Evolutionary conservation across 768 basidiomycete species (phyloP).

Genomic region (Fistulinella prunicolor): DNA sequence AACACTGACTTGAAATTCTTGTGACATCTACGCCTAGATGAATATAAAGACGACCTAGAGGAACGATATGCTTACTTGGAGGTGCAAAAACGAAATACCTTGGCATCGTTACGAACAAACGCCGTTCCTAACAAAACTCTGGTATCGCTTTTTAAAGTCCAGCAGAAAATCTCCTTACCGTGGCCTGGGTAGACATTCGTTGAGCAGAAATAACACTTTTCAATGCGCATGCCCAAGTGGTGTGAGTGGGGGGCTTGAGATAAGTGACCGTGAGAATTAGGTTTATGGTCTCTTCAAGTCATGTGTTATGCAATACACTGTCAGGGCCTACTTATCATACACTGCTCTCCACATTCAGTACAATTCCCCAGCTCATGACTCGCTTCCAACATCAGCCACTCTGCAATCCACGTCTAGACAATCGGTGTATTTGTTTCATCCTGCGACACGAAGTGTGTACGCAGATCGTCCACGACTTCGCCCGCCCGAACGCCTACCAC

Average conservation of each 20-base stretch:
- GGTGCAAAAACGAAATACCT: conserved; percentile 96
- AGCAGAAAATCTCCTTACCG: conserved; percentile 44
- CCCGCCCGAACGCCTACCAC: conserved; percentile 43
- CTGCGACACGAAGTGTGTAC: too few species aligned
- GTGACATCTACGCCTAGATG: conserved; percentile 65
- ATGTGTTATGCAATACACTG: too few species aligned
- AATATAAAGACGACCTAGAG: conserved; percentile 2
- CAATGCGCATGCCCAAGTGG: conserved; percentile 74
- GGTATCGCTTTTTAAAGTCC: not conserved
- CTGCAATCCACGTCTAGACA: too few species aligned
- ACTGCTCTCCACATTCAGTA: too few species aligned
- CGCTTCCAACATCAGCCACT: too few species aligned
- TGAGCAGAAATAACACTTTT: conserved; percentile 99
- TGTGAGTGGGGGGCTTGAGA: not conserved
- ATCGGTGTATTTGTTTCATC: too few species aligned
- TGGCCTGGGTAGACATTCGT: conserved; percentile 96
- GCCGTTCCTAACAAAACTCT: conserved; percentile 59
- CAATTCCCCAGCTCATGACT: too few species aligned
- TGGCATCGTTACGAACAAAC: conserved; percentile 97
- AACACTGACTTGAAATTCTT: conserved; percentile 94
- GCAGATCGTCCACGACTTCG: conserved; percentile 42
- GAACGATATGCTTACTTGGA: conserved; percentile 67
- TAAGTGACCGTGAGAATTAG: conserved; percentile 28
- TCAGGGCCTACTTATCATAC: too few species aligned
- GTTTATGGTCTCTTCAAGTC: too few species aligned